Percentiles rank a stretch among this genome's conserved stretches.
These are phyloP conservation scores for Amylocarpus encephaloides DNA, from an alignment of 2,329 filamentous ascomycete genomes.

Conservation along the genomic window DNA sequence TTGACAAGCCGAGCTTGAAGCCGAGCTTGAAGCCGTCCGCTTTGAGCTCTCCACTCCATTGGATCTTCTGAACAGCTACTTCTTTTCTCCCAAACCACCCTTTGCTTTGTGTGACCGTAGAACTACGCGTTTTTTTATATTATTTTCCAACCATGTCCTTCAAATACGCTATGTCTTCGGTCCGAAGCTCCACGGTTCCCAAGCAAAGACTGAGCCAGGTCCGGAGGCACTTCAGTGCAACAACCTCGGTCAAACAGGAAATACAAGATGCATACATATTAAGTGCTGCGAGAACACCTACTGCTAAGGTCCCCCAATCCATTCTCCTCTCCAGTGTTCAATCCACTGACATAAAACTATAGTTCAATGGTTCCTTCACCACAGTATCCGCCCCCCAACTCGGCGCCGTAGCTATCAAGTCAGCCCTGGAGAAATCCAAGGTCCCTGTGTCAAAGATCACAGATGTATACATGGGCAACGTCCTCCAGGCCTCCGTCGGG, in stretches of 20 bases:
- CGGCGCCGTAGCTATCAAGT: conserved; percentile 85
- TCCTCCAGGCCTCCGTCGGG: conserved; percentile 75
- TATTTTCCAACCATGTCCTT: conserved; percentile 28
- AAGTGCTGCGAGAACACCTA: conserved; percentile 82
- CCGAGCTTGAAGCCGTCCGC: neutral
- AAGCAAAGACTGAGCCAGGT: conserved; percentile 40
- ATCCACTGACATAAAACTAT: neutral
- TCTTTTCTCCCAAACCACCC: neutral
- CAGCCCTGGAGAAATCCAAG: conserved; percentile 78
- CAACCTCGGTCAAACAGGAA: conserved; percentile 49
- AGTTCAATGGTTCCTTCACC: conserved; percentile 93
- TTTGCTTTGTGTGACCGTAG: neutral
- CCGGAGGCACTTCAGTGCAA: conserved; percentile 46
- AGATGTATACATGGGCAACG: conserved; percentile 97
- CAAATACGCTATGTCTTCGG: conserved; percentile 23
- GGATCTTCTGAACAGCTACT: neutral
- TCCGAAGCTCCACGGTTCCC: conserved; percentile 17
- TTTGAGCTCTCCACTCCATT: neutral
- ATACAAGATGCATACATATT: conserved; percentile 91
- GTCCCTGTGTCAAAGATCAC: conserved; percentile 75
- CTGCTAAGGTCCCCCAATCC: conserved; percentile 63
- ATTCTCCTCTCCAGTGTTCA: neutral
- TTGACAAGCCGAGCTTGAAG: neutral
- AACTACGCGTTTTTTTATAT: neutral
- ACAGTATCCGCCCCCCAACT: conserved; percentile 81